phyloP scores from a whole-genome alignment of 2,329 filamentous ascomycete genomes.

The Didymella segeticola region DNA sequence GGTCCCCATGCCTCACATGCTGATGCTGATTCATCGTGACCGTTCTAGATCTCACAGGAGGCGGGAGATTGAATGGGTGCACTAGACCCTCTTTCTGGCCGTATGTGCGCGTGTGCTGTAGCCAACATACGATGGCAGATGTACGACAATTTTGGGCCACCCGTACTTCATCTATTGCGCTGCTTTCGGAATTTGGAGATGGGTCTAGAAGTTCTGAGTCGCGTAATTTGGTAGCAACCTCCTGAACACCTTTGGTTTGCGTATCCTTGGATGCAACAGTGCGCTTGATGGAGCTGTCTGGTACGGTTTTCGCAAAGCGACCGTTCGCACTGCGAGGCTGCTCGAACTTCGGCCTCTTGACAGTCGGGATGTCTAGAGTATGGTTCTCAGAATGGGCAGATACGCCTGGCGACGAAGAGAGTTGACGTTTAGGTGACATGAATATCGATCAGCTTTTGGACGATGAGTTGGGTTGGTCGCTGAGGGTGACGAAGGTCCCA shows the following conservation, averaged over 20 bases:
- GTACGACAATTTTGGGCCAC: background rate
- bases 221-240: background rate
- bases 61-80: background rate
- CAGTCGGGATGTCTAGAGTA: background rate
- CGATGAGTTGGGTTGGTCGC: no score
- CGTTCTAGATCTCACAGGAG: background rate
- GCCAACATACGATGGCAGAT: background rate
- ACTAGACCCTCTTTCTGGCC: background rate
- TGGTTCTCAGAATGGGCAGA: background rate
- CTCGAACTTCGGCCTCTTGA: background rate
- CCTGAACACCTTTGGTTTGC: background rate
- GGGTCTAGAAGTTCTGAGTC: background rate
- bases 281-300: background rate
- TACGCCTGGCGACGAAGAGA: background rate
- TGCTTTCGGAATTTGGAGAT: no score
- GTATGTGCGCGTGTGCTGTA: background rate
- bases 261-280: background rate
- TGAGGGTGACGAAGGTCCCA: no score
- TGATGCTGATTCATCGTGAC: background rate
- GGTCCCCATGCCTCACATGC: no score
- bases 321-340: background rate
- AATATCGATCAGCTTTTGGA: no score
- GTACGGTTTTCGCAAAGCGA: background rate
- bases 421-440: background rate
- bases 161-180: no score